These are phyloP conservation scores for Fistulinella staudtii DNA, from an alignment of 1,284 basidiomycete genomes.

Conservation along the genomic window DNA sequence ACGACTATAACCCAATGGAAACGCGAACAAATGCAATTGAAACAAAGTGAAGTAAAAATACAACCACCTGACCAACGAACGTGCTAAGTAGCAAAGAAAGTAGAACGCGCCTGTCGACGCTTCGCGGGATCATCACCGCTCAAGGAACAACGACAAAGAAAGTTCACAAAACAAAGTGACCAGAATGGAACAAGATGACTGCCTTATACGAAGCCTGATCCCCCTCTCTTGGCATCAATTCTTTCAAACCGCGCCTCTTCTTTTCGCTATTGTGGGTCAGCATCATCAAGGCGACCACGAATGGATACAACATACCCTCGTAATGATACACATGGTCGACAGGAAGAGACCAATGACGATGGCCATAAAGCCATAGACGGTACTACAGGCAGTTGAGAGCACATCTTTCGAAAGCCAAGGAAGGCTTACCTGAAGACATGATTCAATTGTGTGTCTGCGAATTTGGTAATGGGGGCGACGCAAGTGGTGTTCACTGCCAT, in stretches of 20 bases:
- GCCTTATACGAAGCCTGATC: conserved; percentile 74
- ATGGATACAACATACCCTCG: conserved; percentile 49
- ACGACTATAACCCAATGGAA: too few species aligned
- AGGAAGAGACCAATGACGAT: conserved; percentile 71
- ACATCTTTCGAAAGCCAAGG: background rate
- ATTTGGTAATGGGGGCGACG: conserved; percentile 58
- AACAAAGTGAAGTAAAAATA: conserved; percentile 4
- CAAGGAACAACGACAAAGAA: background rate
- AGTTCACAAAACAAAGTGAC: background rate
- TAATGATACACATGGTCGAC: conserved; percentile 79
- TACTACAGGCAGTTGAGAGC: conserved; percentile 28
- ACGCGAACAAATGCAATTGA: background rate
- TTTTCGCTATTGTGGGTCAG: conserved; percentile 49
- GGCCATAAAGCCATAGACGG: conserved; percentile 80
- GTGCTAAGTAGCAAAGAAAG: background rate
- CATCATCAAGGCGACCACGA: conserved; percentile 2
- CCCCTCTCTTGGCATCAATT: conserved; percentile 83
- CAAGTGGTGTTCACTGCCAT: conserved; percentile 53
- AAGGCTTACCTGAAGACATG: conserved; percentile 68
- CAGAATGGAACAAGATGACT: background rate
- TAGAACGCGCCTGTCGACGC: conserved; percentile 8
- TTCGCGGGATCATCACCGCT: background rate
- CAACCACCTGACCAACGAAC: conserved; percentile 5
- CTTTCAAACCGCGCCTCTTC: conserved; percentile 79
- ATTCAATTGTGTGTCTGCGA: conserved; percentile 70